phyloP scores from a whole-genome alignment of 805 yeast species.

The Zygoascus ofunaensis region DNA sequence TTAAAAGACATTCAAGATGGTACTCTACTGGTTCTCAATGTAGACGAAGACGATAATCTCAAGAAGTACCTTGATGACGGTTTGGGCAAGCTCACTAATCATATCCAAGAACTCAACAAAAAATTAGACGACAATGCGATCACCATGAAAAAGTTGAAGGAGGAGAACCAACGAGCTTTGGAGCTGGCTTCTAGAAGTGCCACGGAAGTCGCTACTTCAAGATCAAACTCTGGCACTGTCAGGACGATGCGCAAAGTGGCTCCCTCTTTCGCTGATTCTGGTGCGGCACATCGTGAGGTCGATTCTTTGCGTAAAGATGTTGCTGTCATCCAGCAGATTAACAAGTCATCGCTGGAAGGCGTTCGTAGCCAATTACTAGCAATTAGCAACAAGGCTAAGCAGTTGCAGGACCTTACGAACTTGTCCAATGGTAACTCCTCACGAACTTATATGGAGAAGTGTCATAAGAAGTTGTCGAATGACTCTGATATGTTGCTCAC shows the following conservation, averaged over 20 bases:
- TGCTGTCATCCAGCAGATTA: constrained; percentile 19
- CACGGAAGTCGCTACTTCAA: background rate
- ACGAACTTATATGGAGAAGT: constrained; percentile 59
- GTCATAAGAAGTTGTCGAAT: constrained; percentile 62
- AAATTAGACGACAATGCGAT: constrained; percentile 19
- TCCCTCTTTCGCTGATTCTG: background rate
- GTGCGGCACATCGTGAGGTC: constrained; percentile 6
- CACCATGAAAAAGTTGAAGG: constrained; percentile 16
- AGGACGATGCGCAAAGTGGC: background rate
- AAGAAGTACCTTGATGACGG: constrained; percentile 26
- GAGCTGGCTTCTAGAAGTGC: background rate
- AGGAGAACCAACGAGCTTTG: constrained; percentile 1
- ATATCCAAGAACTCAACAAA: constrained; percentile 20
- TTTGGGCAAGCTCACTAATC: constrained; percentile 15
- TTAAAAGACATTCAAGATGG: constrained; percentile 54
- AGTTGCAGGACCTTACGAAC: constrained; percentile 8
- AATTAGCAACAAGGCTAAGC: constrained; percentile 12
- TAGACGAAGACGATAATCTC: constrained; percentile 35
- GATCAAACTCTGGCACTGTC: background rate
- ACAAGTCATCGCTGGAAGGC: constrained; percentile 12
- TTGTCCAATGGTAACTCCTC: constrained; percentile 21
- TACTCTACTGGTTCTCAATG: constrained; percentile 46
- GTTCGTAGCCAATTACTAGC: constrained; percentile 11
- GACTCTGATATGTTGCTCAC: constrained; percentile 70
- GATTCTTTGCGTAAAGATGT: constrained; percentile 18